phyloP scores from a whole-genome alignment of 2,329 filamentous ascomycete species.

The Aspergillus ruber region DNA sequence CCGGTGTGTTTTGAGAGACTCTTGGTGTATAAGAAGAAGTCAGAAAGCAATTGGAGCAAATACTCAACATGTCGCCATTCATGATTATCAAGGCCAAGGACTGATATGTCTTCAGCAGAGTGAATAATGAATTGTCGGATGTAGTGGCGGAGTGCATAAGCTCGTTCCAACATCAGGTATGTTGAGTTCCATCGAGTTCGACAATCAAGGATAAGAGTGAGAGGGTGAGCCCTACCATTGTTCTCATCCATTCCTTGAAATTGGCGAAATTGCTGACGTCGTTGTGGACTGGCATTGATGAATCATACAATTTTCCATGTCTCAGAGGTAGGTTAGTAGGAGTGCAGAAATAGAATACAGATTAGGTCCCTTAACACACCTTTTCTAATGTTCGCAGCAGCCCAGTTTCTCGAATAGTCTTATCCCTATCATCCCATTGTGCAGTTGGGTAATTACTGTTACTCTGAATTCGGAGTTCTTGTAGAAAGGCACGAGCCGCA shows the following conservation, averaged over 20 bases:
- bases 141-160: background rate
- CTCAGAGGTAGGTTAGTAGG: background rate
- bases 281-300: background rate
- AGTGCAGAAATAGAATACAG: background rate
- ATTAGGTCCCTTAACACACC: background rate
- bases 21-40: background rate
- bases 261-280: background rate
- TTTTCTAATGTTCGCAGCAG: background rate
- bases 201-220: background rate
- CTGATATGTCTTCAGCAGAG: background rate
- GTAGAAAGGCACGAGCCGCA: background rate
- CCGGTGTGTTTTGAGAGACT: background rate
- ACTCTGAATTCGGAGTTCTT: background rate
- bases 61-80: background rate
- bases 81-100: background rate
- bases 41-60: background rate
- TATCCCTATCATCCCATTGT: background rate
- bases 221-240: background rate
- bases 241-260: background rate
- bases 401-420: background rate
- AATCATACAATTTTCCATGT: background rate
- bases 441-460: background rate
- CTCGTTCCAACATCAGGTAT: background rate
- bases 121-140: background rate
- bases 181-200: background rate